These are phyloP conservation scores for Fraxinus nigra DNA, from an alignment of 305 asterid genomes.

Conservation along the genomic window DNA sequence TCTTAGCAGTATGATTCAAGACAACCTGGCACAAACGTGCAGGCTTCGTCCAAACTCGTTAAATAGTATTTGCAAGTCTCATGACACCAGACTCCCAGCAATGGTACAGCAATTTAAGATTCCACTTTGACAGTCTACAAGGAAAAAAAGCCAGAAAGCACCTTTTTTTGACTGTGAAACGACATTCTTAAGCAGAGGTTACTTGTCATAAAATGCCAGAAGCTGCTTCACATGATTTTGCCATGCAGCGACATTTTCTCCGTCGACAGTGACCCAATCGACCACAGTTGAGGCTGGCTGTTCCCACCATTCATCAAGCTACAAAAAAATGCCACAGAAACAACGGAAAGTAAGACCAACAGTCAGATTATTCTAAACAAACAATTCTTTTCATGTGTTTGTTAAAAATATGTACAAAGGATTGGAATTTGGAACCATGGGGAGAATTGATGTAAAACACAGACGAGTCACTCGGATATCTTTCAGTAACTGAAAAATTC, in stretches of 20 bases:
- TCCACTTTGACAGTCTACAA: not conserved
- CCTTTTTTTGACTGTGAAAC: constrained; percentile 11
- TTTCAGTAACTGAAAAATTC: not conserved
- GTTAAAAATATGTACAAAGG: not conserved
- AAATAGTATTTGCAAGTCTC: constrained; percentile 2
- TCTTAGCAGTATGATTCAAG: not conserved
- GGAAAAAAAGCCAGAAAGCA: not conserved
- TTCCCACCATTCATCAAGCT: constrained; percentile 99
- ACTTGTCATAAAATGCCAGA: constrained; percentile 80
- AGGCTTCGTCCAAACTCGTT: not conserved
- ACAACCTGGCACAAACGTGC: constrained; percentile 9
- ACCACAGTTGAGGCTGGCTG: constrained; percentile 95
- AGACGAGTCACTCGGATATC: not conserved
- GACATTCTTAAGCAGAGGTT: constrained; percentile 24
- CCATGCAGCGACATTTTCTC: constrained; percentile 93
- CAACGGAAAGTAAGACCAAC: not conserved
- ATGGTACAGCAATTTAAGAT: not conserved
- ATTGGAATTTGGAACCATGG: not conserved
- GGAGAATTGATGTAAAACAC: not conserved
- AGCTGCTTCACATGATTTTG: constrained; percentile 95
- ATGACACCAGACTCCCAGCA: not conserved
- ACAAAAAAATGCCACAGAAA: constrained; percentile 23
- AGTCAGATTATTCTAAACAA: not conserved
- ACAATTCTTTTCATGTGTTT: not conserved
- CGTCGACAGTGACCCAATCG: constrained; percentile 94